Conservation (phyloP, 2,329 filamentous ascomycete species). For the Elsinoe ampelina region DNA sequence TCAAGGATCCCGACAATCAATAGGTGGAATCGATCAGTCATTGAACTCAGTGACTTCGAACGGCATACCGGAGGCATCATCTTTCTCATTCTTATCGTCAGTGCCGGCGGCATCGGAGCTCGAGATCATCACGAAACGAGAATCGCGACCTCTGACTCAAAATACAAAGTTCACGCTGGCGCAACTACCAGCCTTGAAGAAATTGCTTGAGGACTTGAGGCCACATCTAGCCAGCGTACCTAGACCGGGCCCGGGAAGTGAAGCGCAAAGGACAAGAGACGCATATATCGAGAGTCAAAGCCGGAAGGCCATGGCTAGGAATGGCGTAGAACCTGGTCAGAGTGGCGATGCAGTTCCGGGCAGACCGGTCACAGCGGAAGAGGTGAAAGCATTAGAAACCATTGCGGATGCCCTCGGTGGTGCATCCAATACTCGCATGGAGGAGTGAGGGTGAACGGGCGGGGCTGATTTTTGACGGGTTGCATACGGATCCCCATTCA, state of each 20-base stretch:
- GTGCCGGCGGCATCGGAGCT: constrained; percentile 38
- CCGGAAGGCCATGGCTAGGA: constrained; percentile 63
- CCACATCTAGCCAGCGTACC: constrained; percentile 49
- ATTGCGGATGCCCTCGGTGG: constrained; percentile 27
- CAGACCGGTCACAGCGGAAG: constrained; percentile 25
- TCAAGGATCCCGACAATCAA: constrained; percentile 12
- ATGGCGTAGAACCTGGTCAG: constrained; percentile 49
- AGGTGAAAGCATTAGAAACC: constrained; percentile 30
- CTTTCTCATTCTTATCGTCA: constrained; percentile 50
- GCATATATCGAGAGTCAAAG: constrained; percentile 79
- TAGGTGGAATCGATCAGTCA: constrained; percentile 9
- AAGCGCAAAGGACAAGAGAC: constrained; percentile 57
- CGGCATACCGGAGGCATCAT: constrained; percentile 19
- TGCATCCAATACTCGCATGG: constrained; percentile 13
- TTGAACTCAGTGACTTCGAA: constrained; percentile 6
- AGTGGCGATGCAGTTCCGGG: constrained; percentile 26
- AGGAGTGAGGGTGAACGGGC: constrained; percentile 10
- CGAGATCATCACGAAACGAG: constrained; percentile 34
- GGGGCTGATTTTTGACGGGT: neutral
- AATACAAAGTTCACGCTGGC: constrained; percentile 70
- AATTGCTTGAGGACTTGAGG: constrained; percentile 57
- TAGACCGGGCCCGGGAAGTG: constrained; percentile 21
- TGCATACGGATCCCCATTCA: neutral
- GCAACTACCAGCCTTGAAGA: constrained; percentile 70
- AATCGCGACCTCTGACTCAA: constrained; percentile 51